Base-by-base conservation (phyloP, 129 eudicot genomes). In the Scalesia atractyloides region DNA sequence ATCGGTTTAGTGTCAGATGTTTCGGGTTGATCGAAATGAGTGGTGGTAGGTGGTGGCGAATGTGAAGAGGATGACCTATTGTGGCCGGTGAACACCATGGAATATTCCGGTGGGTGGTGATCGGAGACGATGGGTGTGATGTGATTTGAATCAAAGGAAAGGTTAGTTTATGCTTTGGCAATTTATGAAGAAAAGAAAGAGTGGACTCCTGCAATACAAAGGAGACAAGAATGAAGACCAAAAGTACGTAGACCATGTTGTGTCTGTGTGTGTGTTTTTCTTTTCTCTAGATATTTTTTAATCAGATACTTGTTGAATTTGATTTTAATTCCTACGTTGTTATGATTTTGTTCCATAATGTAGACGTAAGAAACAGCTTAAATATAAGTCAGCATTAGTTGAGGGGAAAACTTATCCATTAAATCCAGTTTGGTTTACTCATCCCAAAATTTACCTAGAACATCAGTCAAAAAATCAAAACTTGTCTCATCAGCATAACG, bases 21-120 rank as follows among this genome's bases (percentile, higher is more conserved):
- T 53, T 84, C 70, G 2, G 86, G 83, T 70, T 84, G 84, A 51
- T 41, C 46, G 10, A 41, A 41, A 41, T 41, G 46, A 41, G 79
- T 65, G 71, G 85, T 76, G 79, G 77, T 47, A 5, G 80, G 71
- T 10, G 84, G 64, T 16, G 7, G 57, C n/a, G 57, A 51, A 51
- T 51, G 57, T 51, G 57, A 51, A 51, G 20, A 51, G 0, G 57
- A 51, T 51, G 24, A 52, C 3, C 22, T 52, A 52, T 52, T 52
- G 59, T 52, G 59, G 2, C 59, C 59, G 24, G 24, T 52, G 59
- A 16, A 17, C 12, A 3, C 26, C 59, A 52, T 52, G 26, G 59
- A 17, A 41, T 41, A 9, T 52, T 52, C 59, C 59, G 59, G 59
- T 51, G 57, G 22, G 57, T 4, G 58, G 24, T 52, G 24, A 52